Conservation (phyloP, 768 basidiomycete species). For the Mycena haematopus region DNA sequence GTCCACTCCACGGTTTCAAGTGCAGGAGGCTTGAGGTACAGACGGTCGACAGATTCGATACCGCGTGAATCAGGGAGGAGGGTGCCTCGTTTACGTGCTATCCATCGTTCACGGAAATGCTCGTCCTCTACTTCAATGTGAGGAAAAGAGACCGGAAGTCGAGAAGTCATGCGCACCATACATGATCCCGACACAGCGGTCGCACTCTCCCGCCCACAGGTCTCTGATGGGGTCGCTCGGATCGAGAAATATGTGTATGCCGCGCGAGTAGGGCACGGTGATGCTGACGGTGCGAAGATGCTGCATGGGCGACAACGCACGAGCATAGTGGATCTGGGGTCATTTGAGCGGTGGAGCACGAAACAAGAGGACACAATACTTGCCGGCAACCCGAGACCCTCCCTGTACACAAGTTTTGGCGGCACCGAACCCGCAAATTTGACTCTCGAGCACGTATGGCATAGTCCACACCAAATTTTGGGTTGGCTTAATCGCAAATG, state of each 20-base stretch:
- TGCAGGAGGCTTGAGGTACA: conserved; percentile 37
- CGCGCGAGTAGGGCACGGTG: conserved; percentile 36
- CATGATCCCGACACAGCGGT: conserved; percentile 43
- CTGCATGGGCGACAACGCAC: conserved; percentile 32
- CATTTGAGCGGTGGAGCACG: background rate
- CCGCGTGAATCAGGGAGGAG: background rate
- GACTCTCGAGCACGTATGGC: conserved; percentile 39
- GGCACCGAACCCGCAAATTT: conserved; percentile 36
- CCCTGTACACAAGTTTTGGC: conserved; percentile 37
- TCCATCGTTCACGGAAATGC: conserved; percentile 38
- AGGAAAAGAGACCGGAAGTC: background rate
- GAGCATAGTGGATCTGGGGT: conserved; percentile 43
- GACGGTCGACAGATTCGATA: conserved; percentile 10
- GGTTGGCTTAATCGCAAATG: conserved; percentile 36
- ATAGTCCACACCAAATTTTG: conserved; percentile 44
- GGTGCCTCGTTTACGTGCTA: conserved; percentile 38
- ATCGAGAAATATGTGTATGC: conserved; percentile 31
- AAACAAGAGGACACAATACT: conserved; percentile 16
- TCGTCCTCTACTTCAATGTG: conserved; percentile 30
- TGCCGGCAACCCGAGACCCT: conserved; percentile 44
- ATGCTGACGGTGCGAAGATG: conserved; percentile 40
- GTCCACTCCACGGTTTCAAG: conserved; percentile 40
- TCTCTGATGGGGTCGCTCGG: conserved; percentile 30
- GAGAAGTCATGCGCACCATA: conserved; percentile 30
- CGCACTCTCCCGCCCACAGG: conserved; percentile 47